Conservation (phyloP, 176 grass and related monocot genomes). For the Pontederia paniculata region DNA sequence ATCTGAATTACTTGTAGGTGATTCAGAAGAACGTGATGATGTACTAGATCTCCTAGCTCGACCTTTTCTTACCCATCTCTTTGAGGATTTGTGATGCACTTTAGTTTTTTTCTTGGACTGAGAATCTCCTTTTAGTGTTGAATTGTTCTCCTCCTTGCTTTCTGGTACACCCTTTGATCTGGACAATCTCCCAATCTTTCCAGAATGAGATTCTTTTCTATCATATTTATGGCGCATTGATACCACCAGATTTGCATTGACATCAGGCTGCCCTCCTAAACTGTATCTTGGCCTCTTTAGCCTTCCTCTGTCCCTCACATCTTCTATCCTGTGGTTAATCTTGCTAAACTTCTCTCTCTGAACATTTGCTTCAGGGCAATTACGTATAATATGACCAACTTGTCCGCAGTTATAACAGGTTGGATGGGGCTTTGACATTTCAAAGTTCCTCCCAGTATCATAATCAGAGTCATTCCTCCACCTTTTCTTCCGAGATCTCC, state of each 20-base stretch:
- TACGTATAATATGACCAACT: slow-evolving; percentile 2
- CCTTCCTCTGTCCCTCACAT: slow-evolving; percentile 22
- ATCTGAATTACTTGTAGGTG: slow-evolving; percentile 14
- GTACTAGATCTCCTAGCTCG: slow-evolving; percentile 15
- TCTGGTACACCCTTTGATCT: slow-evolving; percentile 15
- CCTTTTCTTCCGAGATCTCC: slow-evolving; percentile 4
- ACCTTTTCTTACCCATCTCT: background rate
- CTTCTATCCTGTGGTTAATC: slow-evolving; percentile 26
- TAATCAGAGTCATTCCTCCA: slow-evolving; percentile 5
- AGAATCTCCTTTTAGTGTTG: slow-evolving; percentile 11
- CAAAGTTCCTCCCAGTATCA: background rate
- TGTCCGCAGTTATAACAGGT: slow-evolving; percentile 3
- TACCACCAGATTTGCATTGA: slow-evolving; percentile 16
- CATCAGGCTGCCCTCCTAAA: slow-evolving; percentile 15
- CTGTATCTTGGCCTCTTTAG: slow-evolving; percentile 21
- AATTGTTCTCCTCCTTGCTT: background rate
- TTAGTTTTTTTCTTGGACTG: slow-evolving; percentile 23
- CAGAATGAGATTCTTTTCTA: slow-evolving; percentile 25
- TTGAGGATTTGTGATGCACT: background rate
- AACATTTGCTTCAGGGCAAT: background rate
- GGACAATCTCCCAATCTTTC: slow-evolving; percentile 4
- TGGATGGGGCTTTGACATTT: background rate
- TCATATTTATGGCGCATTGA: slow-evolving; percentile 12
- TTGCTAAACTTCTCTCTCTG: background rate
- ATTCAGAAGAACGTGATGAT: slow-evolving; percentile 25